Base-by-base conservation (phyloP, 2,329 filamentous ascomycete genomes). In the Fusarium nelsonii region DNA sequence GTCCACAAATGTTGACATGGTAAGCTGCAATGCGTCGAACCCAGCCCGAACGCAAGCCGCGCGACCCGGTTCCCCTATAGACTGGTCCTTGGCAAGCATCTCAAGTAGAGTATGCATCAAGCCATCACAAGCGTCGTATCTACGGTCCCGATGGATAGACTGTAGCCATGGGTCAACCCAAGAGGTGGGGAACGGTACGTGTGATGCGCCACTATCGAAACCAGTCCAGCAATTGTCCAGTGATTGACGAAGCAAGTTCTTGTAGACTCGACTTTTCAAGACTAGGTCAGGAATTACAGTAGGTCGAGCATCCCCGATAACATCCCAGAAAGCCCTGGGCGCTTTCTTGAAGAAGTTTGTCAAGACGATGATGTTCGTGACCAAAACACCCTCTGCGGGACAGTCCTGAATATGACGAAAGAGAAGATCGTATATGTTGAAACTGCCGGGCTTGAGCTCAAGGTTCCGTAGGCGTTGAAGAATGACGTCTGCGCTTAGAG, bases 241-340 rank as follows among this genome's bases (percentile, higher is more conserved):
- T 15, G 90, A 90, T 66, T 90, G 87, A 10, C 82, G 79, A 14
- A 94, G 84, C 8, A 92, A 77, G n/a, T 80, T 80, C 34, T 85
- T 84, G 72, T 92, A 88, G 5, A 87, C 84, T 9, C 90, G 89
- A 65, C 91, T 94, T 61, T 87, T 88, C 73, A 96, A 92, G 43
- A 97, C 87, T 68, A 94, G 87, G 76, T 97, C 94, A n/a, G 93
- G 88, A 48, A 98, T 88, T 34, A 91, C 89, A 41, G 90, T 90
- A 4, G 93, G 91, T 1, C 92, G 91, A 51, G 95, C 92, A 32
- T 93, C 88, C 51, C 92, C 90, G 81, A 97, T 91, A 3, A 93
- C 91, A 73, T 93, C 91, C 95, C 95, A 97, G 73, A 97, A 96
- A 44, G 92, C 91, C 56, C 87, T 87, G 0, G 93, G 87, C 0